A percentile compares a stretch with the other conserved stretches of the same genome.
Evolutionary conservation across 2,329 filamentous ascomycete species (phyloP).

Genomic region (Cryoendolithus antarcticus): DNA sequence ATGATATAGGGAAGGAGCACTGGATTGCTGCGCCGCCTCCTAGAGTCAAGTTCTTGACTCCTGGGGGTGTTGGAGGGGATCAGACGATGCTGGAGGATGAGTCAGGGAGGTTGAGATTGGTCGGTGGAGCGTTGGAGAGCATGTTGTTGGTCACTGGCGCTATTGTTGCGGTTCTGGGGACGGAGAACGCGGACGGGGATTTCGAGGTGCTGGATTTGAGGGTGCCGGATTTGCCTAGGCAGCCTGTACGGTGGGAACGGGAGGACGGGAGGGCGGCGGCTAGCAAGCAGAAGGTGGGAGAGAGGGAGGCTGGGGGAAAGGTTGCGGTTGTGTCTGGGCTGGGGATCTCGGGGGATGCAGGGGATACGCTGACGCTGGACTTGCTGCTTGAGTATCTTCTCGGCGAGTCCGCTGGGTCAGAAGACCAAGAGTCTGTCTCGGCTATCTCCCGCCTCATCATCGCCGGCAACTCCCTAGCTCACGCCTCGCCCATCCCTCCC

Average conservation of each 20-base stretch:
- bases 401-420: conserved; percentile 58
- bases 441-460: conserved; percentile 77
- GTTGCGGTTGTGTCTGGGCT: conserved; percentile 84
- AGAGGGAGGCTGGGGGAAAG: conserved; percentile 46
- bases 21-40: conserved; percentile 77
- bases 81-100: conserved; percentile 87
- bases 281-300: conserved; percentile 25
- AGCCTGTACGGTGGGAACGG: conserved; percentile 67
- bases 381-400: conserved; percentile 78
- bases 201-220: conserved; percentile 87
- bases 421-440: conserved; percentile 46
- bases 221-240: conserved; percentile 75
- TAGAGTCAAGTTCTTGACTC: conserved; percentile 24
- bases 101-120: conserved; percentile 72
- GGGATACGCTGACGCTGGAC: conserved; percentile 61
- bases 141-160: conserved; percentile 79
- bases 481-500: conserved; percentile 34
- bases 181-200: conserved; percentile 81
- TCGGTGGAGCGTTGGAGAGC: conserved; percentile 55
- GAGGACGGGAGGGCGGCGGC: conserved; percentile 36
- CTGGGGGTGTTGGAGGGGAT: conserved; percentile 12
- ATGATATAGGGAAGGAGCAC: conserved; percentile 90
- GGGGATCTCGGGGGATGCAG: conserved; percentile 63
- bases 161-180: conserved; percentile 87
- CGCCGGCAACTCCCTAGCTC: conserved; percentile 71